These are phyloP conservation scores for Sugiyamaella xylanicola DNA, from an alignment of 1,139 yeast species.

Conservation along the genomic window DNA sequence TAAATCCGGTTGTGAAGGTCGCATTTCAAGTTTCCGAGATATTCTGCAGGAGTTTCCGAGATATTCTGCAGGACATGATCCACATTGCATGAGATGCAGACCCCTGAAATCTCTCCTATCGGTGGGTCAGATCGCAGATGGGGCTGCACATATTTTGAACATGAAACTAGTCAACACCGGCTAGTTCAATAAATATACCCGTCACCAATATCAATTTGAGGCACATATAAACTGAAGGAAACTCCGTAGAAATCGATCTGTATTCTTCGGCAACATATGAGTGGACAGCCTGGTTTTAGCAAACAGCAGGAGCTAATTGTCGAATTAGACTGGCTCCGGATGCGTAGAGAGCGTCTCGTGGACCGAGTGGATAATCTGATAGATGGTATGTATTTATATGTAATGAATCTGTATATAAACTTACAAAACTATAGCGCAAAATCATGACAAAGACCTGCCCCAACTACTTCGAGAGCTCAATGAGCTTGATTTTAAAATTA, in stretches of 20 bases:
- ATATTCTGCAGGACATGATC: too few species aligned
- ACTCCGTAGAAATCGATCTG: not conserved
- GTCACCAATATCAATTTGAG: too few species aligned
- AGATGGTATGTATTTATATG: conserved; percentile 1
- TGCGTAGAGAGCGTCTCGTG: not conserved
- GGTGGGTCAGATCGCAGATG: not conserved
- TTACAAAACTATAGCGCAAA: too few species aligned
- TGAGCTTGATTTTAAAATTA: not conserved
- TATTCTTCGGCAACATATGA: not conserved
- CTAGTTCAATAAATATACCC: too few species aligned
- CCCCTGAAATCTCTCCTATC: not conserved
- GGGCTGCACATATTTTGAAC: too few species aligned
- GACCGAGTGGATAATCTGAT: not conserved
- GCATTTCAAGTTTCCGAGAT: too few species aligned
- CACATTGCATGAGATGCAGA: not conserved
- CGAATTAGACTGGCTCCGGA: not conserved
- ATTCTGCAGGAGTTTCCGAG: too few species aligned
- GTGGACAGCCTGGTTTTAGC: not conserved
- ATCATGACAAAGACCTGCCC: not conserved
- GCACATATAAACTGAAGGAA: too few species aligned
- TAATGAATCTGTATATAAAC: too few species aligned
- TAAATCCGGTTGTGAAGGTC: too few species aligned
- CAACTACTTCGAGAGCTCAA: not conserved
- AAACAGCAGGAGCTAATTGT: not conserved
- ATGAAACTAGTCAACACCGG: too few species aligned